Percentiles rank a stretch among this genome's conserved stretches.
These are phyloP conservation scores for Fusarium sp. DNA, from an alignment of 2,329 filamentous ascomycete species.

Conservation along the genomic window DNA sequence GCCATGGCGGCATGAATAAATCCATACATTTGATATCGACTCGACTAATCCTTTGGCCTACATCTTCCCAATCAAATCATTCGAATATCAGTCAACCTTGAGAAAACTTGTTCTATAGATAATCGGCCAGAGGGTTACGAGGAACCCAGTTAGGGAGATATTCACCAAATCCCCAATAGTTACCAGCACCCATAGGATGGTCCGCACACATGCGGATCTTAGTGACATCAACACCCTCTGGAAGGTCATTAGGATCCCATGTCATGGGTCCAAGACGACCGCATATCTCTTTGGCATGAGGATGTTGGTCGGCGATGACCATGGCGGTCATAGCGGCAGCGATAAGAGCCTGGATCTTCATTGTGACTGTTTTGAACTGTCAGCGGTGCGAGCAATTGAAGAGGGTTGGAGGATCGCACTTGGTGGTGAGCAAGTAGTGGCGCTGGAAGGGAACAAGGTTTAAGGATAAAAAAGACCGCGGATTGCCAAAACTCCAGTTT, in stretches of 20 bases:
- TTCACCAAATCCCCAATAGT: conserved; percentile 33
- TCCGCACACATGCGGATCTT: conserved; percentile 27
- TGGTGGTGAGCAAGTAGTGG: background rate
- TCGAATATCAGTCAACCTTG: no score
- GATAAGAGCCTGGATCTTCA: conserved; percentile 16
- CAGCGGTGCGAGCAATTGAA: background rate
- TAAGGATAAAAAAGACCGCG: background rate
- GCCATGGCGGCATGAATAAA: no score
- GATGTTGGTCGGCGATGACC: conserved; percentile 16
- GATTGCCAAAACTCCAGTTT: background rate
- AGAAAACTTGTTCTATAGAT: background rate
- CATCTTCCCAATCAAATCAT: no score
- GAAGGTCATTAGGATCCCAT: conserved; percentile 26
- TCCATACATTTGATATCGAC: background rate
- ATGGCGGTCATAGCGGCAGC: background rate
- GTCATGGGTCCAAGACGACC: conserved; percentile 30
- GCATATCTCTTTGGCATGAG: conserved; percentile 16
- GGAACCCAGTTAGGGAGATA: conserved; percentile 32
- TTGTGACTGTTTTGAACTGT: background rate
- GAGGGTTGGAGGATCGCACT: background rate
- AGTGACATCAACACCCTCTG: conserved; percentile 5
- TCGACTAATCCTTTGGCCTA: no score
- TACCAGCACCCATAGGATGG: conserved; percentile 20
- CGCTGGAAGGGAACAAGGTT: background rate
- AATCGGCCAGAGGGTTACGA: conserved; percentile 20